phyloP scores from a whole-genome alignment of 129 eudicot genomes.

The Glebionis coronaria region DNA sequence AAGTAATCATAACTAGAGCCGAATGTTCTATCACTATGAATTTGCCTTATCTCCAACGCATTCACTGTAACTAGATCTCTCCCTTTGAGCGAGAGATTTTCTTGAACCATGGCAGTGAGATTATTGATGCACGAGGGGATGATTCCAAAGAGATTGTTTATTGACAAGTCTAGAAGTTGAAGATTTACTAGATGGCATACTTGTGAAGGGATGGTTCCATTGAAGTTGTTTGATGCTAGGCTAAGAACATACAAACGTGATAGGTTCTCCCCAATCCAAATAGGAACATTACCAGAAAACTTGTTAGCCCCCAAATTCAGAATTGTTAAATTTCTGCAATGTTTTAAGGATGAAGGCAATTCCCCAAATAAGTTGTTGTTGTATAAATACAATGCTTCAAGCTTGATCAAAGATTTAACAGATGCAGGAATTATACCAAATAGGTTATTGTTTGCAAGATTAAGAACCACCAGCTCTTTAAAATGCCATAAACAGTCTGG shows the following conservation, averaged over 20 bases:
- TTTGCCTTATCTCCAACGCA: no score
- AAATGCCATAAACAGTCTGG: constrained; percentile 26
- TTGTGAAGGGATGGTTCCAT: constrained; percentile 29
- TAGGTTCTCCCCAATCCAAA: constrained; percentile 38
- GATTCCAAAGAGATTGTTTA: constrained; percentile 28
- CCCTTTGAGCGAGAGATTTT: no score
- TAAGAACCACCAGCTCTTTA: constrained; percentile 5
- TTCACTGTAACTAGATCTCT: no score
- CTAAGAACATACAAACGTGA: constrained; percentile 18
- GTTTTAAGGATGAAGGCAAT: constrained; percentile 27
- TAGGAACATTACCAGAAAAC: constrained; percentile 33
- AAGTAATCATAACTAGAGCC: no score
- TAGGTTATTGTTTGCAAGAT: constrained; percentile 25
- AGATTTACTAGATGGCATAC: constrained; percentile 22
- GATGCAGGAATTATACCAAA: constrained; percentile 28
- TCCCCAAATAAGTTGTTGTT: constrained; percentile 36
- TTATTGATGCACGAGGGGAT: no score
- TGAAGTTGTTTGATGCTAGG: constrained; percentile 28
- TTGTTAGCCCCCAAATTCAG: constrained; percentile 20
- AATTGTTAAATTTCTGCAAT: constrained; percentile 13
- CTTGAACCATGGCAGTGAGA: no score
- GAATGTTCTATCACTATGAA: no score
- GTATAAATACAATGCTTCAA: constrained; percentile 13
- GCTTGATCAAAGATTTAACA: background rate
- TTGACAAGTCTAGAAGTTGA: constrained; percentile 39